Conservation (phyloP, 192 early-diverging fungal genomes). For the Rhizoclosmatium sp. region DNA sequence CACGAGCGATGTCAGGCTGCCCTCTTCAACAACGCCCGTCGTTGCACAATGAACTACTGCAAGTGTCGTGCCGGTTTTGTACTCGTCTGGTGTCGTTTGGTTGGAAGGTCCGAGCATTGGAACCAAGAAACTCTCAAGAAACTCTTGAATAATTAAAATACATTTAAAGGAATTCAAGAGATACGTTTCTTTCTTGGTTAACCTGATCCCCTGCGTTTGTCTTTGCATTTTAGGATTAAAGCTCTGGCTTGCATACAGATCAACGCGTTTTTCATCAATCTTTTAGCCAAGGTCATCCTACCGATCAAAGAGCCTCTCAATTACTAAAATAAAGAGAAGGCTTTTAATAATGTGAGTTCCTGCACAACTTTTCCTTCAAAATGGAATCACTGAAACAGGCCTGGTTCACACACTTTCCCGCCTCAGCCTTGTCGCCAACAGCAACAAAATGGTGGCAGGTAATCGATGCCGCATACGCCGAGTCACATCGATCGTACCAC, state of each 20-base stretch:
- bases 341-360: too few relatives aligned
- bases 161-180: too few relatives aligned
- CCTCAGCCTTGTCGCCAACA: background rate
- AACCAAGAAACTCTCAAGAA: background rate
- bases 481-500: slow-evolving; percentile 9
- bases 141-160: too few relatives aligned
- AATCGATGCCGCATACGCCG: slow-evolving; percentile 3
- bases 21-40: background rate
- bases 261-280: too few relatives aligned
- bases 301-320: too few relatives aligned
- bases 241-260: too few relatives aligned
- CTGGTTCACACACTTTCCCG: background rate
- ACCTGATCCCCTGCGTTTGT: too few relatives aligned
- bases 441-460: slow-evolving; percentile 4
- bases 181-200: too few relatives aligned
- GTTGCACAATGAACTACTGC: background rate
- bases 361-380: background rate
- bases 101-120: background rate
- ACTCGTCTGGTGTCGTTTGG: background rate
- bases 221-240: too few relatives aligned
- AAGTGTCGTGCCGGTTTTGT: background rate
- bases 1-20: background rate
- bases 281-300: too few relatives aligned
- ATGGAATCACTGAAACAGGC: background rate
- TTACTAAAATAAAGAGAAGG: too few relatives aligned